Conservation (phyloP, 805 yeast genomes). For the Hanseniaspora vineae region DNA sequence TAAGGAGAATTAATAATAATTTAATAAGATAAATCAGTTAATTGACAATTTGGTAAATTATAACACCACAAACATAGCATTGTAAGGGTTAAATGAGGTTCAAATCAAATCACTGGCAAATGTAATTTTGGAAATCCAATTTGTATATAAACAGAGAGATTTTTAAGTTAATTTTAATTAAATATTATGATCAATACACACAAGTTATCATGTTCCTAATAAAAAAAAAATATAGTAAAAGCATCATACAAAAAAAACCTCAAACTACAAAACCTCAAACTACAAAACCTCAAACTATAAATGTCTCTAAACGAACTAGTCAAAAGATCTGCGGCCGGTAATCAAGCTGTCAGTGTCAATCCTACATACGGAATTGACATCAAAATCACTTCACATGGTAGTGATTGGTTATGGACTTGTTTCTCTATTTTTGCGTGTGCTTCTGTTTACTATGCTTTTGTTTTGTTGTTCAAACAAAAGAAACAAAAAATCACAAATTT, state of each 20-base stretch:
- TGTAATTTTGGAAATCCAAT: background rate
- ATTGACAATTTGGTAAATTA: background rate
- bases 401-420: conserved; percentile 53
- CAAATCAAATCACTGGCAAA: background rate
- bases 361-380: conserved; percentile 34
- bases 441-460: conserved; percentile 6
- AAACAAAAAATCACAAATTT: conserved; percentile 4
- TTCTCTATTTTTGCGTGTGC: conserved; percentile 1
- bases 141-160: background rate
- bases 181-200: no score
- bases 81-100: background rate
- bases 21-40: background rate
- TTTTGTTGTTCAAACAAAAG: conserved; percentile 7
- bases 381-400: conserved; percentile 43
- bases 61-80: background rate
- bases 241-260: no score
- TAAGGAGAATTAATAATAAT: background rate
- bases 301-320: background rate
- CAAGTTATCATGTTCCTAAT: background rate
- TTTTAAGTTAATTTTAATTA: background rate
- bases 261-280: no score
- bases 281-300: no score
- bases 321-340: conserved; percentile 12
- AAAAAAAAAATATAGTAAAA: no score
- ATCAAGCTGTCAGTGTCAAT: conserved; percentile 32